Evolutionary conservation across 148 eudicot genomes (phyloP).

Genomic region (Vaccinium myrtillus): DNA sequence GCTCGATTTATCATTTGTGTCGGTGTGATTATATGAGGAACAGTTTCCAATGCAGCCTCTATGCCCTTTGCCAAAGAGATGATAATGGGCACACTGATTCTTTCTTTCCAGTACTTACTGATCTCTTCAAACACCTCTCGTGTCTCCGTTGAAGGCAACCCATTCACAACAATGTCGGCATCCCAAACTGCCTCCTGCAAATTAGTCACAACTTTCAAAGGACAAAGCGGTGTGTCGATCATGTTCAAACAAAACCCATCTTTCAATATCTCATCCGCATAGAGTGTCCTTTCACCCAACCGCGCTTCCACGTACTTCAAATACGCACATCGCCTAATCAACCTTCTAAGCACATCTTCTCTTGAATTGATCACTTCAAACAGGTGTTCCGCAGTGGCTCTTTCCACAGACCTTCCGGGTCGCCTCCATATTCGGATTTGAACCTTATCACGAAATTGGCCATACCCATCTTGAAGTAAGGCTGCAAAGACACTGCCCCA

Average conservation of each 20-base stretch:
- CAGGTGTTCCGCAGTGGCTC: slow-evolving; percentile 52
- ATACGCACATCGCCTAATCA: slow-evolving; percentile 54
- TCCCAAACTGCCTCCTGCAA: slow-evolving; percentile 75
- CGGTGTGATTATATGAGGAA: slow-evolving; percentile 87
- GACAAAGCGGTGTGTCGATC: slow-evolving; percentile 64
- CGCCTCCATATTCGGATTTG: slow-evolving; percentile 66
- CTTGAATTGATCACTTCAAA: slow-evolving; percentile 63
- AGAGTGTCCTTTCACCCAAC: slow-evolving; percentile 58
- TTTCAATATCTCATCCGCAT: slow-evolving; percentile 61
- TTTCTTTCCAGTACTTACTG: slow-evolving; percentile 87
- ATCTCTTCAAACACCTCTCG: slow-evolving; percentile 72
- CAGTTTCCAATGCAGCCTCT: slow-evolving; percentile 78
- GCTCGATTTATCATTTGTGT: slow-evolving; percentile 91
- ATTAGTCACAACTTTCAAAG: slow-evolving; percentile 64
- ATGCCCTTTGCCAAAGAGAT: slow-evolving; percentile 90
- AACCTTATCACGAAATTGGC: slow-evolving; percentile 52
- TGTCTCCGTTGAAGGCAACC: slow-evolving; percentile 74
- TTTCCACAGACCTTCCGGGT: slow-evolving; percentile 54
- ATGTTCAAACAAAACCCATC: slow-evolving; percentile 66
- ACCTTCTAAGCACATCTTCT: slow-evolving; percentile 56
- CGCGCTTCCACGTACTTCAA: slow-evolving; percentile 60
- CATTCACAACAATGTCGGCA: slow-evolving; percentile 63
- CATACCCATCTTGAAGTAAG: slow-evolving; percentile 59
- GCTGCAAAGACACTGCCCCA: slow-evolving; percentile 71
- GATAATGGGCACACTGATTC: slow-evolving; percentile 60